Evolutionary conservation across 75 land plant genomes (phyloP).

Genomic region (Picea sitchensis): DNA sequence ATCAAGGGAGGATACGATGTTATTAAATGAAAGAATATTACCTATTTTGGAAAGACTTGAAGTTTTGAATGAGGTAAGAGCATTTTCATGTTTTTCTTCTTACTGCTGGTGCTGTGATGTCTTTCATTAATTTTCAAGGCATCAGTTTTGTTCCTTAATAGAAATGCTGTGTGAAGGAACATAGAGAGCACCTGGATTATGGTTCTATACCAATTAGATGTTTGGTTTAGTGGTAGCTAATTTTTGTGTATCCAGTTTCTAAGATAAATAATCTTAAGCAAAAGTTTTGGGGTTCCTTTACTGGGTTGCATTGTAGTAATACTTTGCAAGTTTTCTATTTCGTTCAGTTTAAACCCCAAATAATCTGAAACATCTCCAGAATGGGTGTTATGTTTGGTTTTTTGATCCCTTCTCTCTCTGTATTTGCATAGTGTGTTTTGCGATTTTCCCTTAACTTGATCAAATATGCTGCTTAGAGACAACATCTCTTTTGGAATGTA

Average conservation of each 20-base stretch:
- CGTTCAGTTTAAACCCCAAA: too few relatives aligned
- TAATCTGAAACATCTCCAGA: too few relatives aligned
- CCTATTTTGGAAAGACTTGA: slow-evolving; percentile 77
- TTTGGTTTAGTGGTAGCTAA: neutral
- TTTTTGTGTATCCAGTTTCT: neutral
- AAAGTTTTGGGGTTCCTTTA: neutral
- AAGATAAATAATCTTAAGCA: neutral
- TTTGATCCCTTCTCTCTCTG: too few relatives aligned
- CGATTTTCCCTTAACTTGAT: too few relatives aligned
- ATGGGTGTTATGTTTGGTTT: too few relatives aligned
- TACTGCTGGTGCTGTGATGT: neutral
- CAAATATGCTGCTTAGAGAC: too few relatives aligned
- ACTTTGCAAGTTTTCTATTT: too few relatives aligned
- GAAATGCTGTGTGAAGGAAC: neutral
- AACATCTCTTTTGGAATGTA: too few relatives aligned
- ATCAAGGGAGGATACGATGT: slow-evolving; percentile 23
- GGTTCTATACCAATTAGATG: neutral
- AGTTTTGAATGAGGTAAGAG: slow-evolving; percentile 66
- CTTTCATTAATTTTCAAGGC: neutral
- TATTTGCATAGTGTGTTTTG: too few relatives aligned
- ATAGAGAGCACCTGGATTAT: neutral
- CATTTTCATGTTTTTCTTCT: neutral
- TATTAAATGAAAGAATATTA: slow-evolving; percentile 48
- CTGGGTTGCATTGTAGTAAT: too few relatives aligned
- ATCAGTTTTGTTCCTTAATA: neutral